A percentile compares a stretch with the other conserved stretches of the same genome.
These are phyloP conservation scores for Suhomyces atakaporum DNA, from an alignment of 1,139 yeast species.

Conservation along the genomic window DNA sequence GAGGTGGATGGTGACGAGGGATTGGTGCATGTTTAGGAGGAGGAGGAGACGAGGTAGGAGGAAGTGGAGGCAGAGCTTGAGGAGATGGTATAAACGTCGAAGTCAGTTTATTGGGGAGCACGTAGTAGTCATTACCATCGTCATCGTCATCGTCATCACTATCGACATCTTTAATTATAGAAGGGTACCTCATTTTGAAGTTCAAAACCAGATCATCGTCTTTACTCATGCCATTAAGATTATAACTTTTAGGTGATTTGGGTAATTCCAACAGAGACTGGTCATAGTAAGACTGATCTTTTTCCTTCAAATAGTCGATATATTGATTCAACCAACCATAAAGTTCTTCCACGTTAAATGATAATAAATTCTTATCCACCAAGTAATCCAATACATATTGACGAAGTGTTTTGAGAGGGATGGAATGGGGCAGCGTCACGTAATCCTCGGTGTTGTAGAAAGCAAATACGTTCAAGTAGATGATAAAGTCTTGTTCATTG, in stretches of 20 bases:
- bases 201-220: slow-evolving; percentile 8
- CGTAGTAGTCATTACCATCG: slow-evolving; percentile 5
- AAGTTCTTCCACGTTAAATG: slow-evolving; percentile 40
- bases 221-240: slow-evolving; percentile 1
- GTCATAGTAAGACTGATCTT: slow-evolving; percentile 22
- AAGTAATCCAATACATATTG: slow-evolving; percentile 35
- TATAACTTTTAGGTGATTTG: slow-evolving; percentile 3
- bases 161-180: slow-evolving; percentile 2
- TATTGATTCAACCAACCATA: slow-evolving; percentile 45
- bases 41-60: slow-evolving; percentile 6
- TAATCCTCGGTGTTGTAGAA: slow-evolving; percentile 39
- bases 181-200: slow-evolving; percentile 15
- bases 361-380: slow-evolving; percentile 31
- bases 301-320: slow-evolving; percentile 40
- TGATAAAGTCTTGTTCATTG: slow-evolving; percentile 44
- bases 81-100: slow-evolving; percentile 1
- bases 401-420: slow-evolving; percentile 30
- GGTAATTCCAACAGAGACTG: not conserved
- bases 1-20: slow-evolving; percentile 19
- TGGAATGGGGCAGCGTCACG: slow-evolving; percentile 24
- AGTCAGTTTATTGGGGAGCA: slow-evolving; percentile 6
- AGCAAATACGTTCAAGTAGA: slow-evolving; percentile 46
- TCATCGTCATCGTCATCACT: slow-evolving; percentile 2
- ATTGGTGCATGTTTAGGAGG: slow-evolving; percentile 7
- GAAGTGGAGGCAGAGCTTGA: slow-evolving; percentile 3